Percentiles rank a stretch among this genome's conserved stretches.
phyloP scores from a whole-genome alignment of 2,329 filamentous ascomycete genomes.

The Dactylellina leptospora region DNA sequence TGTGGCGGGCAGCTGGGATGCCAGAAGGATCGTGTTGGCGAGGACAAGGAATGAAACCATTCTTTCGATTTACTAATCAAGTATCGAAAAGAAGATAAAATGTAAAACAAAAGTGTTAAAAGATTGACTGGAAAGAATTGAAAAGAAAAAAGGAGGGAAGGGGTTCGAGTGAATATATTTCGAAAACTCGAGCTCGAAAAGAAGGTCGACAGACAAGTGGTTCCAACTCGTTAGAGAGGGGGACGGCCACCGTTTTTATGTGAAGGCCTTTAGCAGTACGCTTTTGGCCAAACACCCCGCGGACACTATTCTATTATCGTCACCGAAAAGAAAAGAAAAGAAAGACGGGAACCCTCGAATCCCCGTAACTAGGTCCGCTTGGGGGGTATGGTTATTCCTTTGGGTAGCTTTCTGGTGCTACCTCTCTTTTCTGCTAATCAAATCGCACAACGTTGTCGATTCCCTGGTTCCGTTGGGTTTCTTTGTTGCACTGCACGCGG shows the following conservation, averaged over 20 bases:
- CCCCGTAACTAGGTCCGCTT: too few relatives aligned
- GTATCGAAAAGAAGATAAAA: slow-evolving; percentile 9
- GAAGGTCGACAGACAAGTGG: slow-evolving; percentile 27
- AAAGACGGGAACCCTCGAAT: too few relatives aligned
- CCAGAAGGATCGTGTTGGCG: slow-evolving; percentile 46
- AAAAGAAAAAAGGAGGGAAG: too few relatives aligned
- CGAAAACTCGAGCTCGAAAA: neutral
- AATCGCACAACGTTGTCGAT: too few relatives aligned
- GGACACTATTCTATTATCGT: too few relatives aligned
- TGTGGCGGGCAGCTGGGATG: slow-evolving; percentile 37
- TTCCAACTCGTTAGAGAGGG: neutral
- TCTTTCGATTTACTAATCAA: slow-evolving; percentile 4
- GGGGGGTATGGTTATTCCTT: too few relatives aligned
- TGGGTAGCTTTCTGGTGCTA: too few relatives aligned
- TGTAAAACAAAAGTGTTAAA: slow-evolving; percentile 27
- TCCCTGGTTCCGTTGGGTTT: slow-evolving; percentile 1
- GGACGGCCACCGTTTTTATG: slow-evolving; percentile 50
- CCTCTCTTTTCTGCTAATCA: too few relatives aligned
- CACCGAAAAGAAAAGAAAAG: too few relatives aligned
- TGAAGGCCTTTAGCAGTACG: slow-evolving; percentile 20
- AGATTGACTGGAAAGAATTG: slow-evolving; percentile 13
- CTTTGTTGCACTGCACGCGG: too few relatives aligned
- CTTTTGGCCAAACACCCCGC: slow-evolving; percentile 43
- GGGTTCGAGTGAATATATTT: neutral
- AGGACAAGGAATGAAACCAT: slow-evolving; percentile 23